Evolutionary conservation across 2,329 filamentous ascomycete species (phyloP).

Genomic region (Penicillium sp.): DNA sequence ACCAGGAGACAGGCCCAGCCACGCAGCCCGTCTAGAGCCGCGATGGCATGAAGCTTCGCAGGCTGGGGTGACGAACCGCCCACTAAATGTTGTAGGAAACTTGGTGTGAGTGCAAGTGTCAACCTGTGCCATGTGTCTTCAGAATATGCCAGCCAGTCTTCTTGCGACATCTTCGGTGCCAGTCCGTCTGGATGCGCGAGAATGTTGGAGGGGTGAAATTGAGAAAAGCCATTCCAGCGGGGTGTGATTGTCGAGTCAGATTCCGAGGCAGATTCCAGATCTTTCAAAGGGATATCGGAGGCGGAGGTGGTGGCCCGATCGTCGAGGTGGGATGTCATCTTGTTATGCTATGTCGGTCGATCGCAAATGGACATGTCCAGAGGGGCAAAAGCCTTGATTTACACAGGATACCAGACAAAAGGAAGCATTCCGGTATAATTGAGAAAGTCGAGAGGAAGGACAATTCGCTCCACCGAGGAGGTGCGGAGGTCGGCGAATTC

Average conservation of each 20-base stretch:
- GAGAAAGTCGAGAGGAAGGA: not conserved
- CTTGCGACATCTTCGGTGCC: conserved; percentile 16
- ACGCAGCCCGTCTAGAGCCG: conserved; percentile 42
- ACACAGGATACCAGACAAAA: not conserved
- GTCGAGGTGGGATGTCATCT: conserved; percentile 14
- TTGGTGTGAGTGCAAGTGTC: conserved; percentile 33
- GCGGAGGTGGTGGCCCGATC: conserved; percentile 21
- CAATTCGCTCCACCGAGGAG: conserved; percentile 7
- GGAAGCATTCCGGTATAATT: not conserved
- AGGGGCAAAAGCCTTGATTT: conserved; percentile 1
- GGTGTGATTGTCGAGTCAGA: conserved; percentile 2
- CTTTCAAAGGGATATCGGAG: conserved; percentile 26
- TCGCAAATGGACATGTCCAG: conserved; percentile 4
- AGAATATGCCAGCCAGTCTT: conserved; percentile 25
- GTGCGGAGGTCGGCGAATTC: not conserved
- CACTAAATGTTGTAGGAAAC: conserved; percentile 34
- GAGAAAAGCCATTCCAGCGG: conserved; percentile 24
- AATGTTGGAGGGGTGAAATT: conserved; percentile 23
- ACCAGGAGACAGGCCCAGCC: conserved; percentile 45
- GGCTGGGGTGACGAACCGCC: conserved; percentile 27
- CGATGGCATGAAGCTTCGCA: conserved; percentile 36
- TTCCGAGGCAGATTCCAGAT: conserved; percentile 25
- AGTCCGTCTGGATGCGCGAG: conserved; percentile 18
- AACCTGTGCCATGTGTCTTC: conserved; percentile 24
- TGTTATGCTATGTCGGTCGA: conserved; percentile 2